Evolutionary conservation across 1,139 yeast genomes (phyloP).

Genomic region (Yamadazyma atmosphaerica): DNA sequence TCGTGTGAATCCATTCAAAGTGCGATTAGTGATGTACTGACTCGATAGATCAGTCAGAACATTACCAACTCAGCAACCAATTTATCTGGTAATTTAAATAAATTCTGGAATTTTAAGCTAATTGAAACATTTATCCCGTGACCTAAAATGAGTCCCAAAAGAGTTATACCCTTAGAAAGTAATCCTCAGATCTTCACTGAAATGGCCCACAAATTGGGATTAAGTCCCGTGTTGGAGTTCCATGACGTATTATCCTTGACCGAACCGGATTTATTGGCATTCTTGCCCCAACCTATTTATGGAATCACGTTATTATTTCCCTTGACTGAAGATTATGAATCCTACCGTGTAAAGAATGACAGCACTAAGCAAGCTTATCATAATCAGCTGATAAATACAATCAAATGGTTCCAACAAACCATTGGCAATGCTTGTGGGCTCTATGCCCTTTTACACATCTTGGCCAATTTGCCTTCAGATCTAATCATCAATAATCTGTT

Average conservation of each 20-base stretch:
- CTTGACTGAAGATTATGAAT: conserved; percentile 61
- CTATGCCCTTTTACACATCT: conserved; percentile 78
- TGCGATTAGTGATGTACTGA: background rate
- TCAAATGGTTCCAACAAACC: conserved; percentile 76
- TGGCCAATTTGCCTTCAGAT: conserved; percentile 60
- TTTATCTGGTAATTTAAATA: too few relatives aligned
- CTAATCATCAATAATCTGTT: conserved; percentile 39
- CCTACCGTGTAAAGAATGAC: conserved; percentile 41
- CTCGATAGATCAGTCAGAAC: too few relatives aligned
- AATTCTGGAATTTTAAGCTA: too few relatives aligned
- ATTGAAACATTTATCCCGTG: too few relatives aligned
- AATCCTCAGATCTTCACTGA: conserved; percentile 84
- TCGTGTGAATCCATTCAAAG: too few relatives aligned
- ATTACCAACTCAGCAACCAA: too few relatives aligned
- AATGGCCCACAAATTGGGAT: conserved; percentile 68
- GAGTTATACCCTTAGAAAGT: conserved; percentile 84
- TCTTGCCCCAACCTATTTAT: conserved; percentile 78
- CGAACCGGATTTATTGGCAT: conserved; percentile 73
- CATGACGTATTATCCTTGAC: conserved; percentile 83
- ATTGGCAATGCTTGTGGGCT: conserved; percentile 92
- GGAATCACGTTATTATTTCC: conserved; percentile 84
- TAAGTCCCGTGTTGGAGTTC: conserved; percentile 60
- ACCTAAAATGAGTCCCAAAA: conserved; percentile 11
- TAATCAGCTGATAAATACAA: conserved; percentile 15
- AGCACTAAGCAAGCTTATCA: conserved; percentile 14